Evolutionary conservation across 139 green algal species (phyloP).

Genomic region (Chlorella sp.): DNA sequence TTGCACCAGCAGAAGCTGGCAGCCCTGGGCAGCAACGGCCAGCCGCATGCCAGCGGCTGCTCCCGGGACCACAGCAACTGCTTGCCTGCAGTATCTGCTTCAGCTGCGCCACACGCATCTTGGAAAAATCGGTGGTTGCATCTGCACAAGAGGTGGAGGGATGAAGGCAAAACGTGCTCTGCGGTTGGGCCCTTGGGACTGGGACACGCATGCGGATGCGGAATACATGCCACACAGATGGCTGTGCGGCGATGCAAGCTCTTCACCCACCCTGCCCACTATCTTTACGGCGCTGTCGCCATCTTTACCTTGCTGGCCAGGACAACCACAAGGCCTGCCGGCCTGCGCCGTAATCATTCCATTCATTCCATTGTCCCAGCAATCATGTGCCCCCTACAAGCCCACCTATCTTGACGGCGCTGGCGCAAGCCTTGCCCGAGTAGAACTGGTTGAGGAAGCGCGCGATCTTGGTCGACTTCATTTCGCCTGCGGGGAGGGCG

Average conservation of each 20-base stretch:
- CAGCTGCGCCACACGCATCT: constrained; percentile 67
- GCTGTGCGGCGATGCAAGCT: too few relatives aligned
- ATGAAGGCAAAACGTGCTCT: not conserved
- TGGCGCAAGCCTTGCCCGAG: constrained; percentile 65
- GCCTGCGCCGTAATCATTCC: too few relatives aligned
- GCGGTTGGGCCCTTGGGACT: too few relatives aligned
- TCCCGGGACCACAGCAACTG: too few relatives aligned
- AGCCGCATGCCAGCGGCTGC: too few relatives aligned
- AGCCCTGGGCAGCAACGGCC: too few relatives aligned
- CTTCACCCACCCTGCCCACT: too few relatives aligned
- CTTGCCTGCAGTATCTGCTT: constrained; percentile 74
- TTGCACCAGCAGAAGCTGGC: too few relatives aligned
- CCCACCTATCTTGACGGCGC: constrained; percentile 54
- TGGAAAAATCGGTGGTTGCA: constrained; percentile 61
- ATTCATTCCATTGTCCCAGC: too few relatives aligned
- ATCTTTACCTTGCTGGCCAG: not conserved
- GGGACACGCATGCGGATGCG: not conserved
- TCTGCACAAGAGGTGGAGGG: not conserved
- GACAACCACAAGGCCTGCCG: not conserved
- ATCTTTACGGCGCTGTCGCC: not conserved
- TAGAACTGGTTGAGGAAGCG: constrained; percentile 69
- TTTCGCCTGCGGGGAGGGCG: constrained; percentile 14
- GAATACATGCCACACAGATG: too few relatives aligned
- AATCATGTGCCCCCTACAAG: too few relatives aligned
- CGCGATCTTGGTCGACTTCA: constrained; percentile 71